Conservation (phyloP, 192 early-diverging fungal species). For the Geranomyces variabilis region DNA sequence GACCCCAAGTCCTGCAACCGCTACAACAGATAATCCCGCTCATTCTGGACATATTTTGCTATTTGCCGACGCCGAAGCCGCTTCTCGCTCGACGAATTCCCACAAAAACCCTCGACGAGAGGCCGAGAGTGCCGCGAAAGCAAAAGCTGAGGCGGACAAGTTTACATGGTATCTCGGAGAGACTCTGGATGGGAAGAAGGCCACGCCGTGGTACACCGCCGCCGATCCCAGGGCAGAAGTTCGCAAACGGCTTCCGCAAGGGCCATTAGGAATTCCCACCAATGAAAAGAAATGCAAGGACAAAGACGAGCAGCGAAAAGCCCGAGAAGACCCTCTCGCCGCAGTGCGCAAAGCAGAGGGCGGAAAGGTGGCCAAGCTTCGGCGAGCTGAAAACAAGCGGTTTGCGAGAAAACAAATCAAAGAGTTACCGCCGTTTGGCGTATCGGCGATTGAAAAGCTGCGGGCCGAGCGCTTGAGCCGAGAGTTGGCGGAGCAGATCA, state of each 20-base stretch:
- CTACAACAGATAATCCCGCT: background rate
- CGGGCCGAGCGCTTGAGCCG: constrained; percentile 39
- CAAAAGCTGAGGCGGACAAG: constrained; percentile 58
- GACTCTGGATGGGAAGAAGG: constrained; percentile 34
- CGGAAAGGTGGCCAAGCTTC: constrained; percentile 1
- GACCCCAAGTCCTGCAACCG: background rate
- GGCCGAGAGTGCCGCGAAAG: constrained; percentile 56
- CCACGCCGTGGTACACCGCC: constrained; percentile 42
- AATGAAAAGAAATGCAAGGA: background rate
- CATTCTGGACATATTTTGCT: constrained; percentile 56
- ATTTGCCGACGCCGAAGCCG: constrained; percentile 56
- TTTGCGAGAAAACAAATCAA: background rate
- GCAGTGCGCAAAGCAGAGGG: background rate
- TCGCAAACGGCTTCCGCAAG: background rate
- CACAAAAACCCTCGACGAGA: constrained; percentile 57
- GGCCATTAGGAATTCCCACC: background rate
- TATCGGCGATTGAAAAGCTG: constrained; percentile 37
- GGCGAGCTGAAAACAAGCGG: background rate
- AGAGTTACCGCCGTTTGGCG: background rate
- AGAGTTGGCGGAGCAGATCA: constrained; percentile 32
- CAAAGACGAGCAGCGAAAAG: constrained; percentile 20
- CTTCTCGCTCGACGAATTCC: constrained; percentile 7
- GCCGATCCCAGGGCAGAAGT: constrained; percentile 22
- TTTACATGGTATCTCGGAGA: constrained; percentile 70
- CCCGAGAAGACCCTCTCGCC: constrained; percentile 16